phyloP scores from a whole-genome alignment of 192 early-diverging fungal species.

The Allomyces macrogynus region DNA sequence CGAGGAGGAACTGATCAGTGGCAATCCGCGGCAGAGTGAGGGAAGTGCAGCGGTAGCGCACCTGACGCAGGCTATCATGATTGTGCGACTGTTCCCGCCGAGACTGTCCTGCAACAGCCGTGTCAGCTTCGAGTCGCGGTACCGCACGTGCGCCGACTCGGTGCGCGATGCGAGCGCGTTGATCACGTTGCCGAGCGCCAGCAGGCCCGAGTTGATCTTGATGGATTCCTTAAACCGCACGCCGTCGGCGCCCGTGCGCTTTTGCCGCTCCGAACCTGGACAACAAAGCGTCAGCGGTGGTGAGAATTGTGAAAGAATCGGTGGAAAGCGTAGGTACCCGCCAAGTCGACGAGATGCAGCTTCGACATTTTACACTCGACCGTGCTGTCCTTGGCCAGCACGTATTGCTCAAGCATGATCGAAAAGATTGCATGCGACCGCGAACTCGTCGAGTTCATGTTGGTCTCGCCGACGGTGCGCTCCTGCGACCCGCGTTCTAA shows the following conservation, averaged over 20 bases:
- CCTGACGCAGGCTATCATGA: conserved; percentile 42
- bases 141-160: conserved; percentile 22
- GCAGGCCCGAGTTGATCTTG: conserved; percentile 65
- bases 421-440: conserved; percentile 64
- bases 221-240: conserved; percentile 55
- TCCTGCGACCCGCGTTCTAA: conserved; percentile 44
- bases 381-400: conserved; percentile 21
- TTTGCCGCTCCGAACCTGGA: conserved; percentile 41
- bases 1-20: conserved; percentile 8
- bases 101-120: conserved; percentile 46
- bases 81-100: conserved; percentile 45
- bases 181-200: conserved; percentile 62
- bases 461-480: conserved; percentile 42
- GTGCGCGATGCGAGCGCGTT: conserved; percentile 43
- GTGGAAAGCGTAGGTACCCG: conserved; percentile 10
- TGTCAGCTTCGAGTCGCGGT: conserved; percentile 48
- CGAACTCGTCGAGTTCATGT: conserved; percentile 68
- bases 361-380: conserved; percentile 39
- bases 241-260: conserved; percentile 38
- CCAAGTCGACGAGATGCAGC: conserved; percentile 61
- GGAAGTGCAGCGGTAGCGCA: not conserved
- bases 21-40: not conserved
- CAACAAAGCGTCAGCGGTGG: too few relatives aligned
- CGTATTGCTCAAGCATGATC: conserved; percentile 49
- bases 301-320: too few relatives aligned